A percentile compares a stretch with the other conserved stretches of the same genome.
Conservation (phyloP, 352 stramenopile species). For the Halophytophthora polymorphica region DNA sequence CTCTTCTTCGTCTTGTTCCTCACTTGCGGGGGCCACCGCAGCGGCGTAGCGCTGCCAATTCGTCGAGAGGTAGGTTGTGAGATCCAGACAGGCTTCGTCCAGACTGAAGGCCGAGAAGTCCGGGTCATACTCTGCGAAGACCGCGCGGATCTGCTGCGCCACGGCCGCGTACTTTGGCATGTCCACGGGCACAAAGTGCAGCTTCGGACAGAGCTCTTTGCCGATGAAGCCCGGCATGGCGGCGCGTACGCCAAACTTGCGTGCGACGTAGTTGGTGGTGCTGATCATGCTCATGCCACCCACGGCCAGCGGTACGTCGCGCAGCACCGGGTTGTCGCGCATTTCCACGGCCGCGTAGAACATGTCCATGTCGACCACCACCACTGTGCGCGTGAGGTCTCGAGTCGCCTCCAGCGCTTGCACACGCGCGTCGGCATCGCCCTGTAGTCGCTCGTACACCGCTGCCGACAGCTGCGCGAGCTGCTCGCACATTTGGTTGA, state of each 20-base stretch:
- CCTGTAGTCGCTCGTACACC: slow-evolving; percentile 26
- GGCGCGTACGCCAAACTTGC: slow-evolving; percentile 92
- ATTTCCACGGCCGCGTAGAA: slow-evolving; percentile 97
- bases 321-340: slow-evolving; percentile 86
- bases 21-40: background rate
- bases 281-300: slow-evolving; percentile 93
- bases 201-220: slow-evolving; percentile 91
- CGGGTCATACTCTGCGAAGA: slow-evolving; percentile 94
- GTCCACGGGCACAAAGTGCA: slow-evolving; percentile 91
- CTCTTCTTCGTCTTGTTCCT: slow-evolving; percentile 10
- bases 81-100: slow-evolving; percentile 94
- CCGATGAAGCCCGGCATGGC: slow-evolving; percentile 97
- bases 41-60: slow-evolving; percentile 52
- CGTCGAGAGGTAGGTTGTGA: slow-evolving; percentile 85
- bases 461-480: slow-evolving; percentile 50
- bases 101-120: slow-evolving; percentile 89
- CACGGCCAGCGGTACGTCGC: slow-evolving; percentile 89
- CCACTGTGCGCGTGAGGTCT: slow-evolving; percentile 67
- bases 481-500: slow-evolving; percentile 67
- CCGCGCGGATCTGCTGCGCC: slow-evolving; percentile 55
- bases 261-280: slow-evolving; percentile 95
- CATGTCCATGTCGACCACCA: slow-evolving; percentile 97
- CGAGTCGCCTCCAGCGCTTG: slow-evolving; percentile 53
- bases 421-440: slow-evolving; percentile 41
- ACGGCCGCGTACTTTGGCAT: slow-evolving; percentile 91